These are phyloP conservation scores for Nyssa sinensis DNA, from an alignment of 148 eudicot genomes.

Conservation along the genomic window DNA sequence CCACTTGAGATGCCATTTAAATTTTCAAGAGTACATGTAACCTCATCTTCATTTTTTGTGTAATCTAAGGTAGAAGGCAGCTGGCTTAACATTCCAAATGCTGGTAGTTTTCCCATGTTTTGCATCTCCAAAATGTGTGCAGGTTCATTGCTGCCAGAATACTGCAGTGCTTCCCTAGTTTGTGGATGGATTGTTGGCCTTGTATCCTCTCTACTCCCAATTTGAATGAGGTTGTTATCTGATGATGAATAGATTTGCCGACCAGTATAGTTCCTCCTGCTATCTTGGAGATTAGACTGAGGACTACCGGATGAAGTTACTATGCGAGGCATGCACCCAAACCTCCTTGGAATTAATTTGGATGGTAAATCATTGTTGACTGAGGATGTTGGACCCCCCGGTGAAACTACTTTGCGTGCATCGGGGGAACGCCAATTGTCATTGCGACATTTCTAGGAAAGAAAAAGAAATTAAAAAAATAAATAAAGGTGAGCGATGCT, in stretches of 20 bases:
- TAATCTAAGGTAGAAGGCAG: neutral
- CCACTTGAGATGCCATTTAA: slow-evolving; percentile 1
- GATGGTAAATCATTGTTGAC: neutral
- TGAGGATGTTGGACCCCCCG: neutral
- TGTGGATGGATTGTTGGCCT: slow-evolving; percentile 1
- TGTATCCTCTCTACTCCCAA: neutral
- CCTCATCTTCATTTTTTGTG: neutral
- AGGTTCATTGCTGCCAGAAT: neutral
- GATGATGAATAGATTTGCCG: neutral
- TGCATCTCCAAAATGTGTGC: neutral
- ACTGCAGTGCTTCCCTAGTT: neutral
- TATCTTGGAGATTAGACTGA: neutral
- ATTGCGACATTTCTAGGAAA: slow-evolving; percentile 16
- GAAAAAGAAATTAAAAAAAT: neutral
- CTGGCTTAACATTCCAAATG: neutral
- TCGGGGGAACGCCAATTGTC: slow-evolving; percentile 17
- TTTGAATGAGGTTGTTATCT: neutral
- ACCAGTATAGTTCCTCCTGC: neutral
- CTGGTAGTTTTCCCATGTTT: neutral
- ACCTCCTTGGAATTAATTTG: slow-evolving; percentile 5
- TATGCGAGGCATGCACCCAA: slow-evolving; percentile 15
- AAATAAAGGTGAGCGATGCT: too few species aligned
- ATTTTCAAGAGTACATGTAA: neutral
- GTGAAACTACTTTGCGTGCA: neutral
- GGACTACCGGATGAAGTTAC: neutral